phyloP scores from a whole-genome alignment of 306 rosid genomes.

The Gleditsia sinensis region DNA sequence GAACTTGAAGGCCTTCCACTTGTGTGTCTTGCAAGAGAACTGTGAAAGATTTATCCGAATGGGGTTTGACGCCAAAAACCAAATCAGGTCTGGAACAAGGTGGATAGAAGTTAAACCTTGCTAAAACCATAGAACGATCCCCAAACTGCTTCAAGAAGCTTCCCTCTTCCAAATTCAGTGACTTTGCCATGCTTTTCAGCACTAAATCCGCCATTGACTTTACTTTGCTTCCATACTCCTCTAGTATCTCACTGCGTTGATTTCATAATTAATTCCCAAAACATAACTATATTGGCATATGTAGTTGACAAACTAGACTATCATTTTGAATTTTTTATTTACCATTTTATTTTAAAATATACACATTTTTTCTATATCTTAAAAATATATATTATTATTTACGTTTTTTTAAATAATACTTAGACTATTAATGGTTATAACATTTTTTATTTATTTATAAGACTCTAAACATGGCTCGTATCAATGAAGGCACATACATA shows the following conservation, averaged over 20 bases:
- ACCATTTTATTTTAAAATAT: too few species aligned
- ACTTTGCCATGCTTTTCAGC: conserved; percentile 47
- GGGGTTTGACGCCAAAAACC: conserved; percentile 74
- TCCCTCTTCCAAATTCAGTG: conserved; percentile 55
- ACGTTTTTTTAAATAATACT: too few species aligned
- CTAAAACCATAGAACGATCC: conserved; percentile 30
- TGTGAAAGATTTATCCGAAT: conserved; percentile 66
- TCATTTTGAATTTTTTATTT: too few species aligned
- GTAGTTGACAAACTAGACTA: too few species aligned
- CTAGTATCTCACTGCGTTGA: conserved; percentile 43
- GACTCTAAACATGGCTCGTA: too few species aligned
- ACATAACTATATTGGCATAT: too few species aligned
- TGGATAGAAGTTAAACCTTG: conserved; percentile 64
- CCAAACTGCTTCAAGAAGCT: conserved; percentile 57
- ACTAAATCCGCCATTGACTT: conserved; percentile 50
- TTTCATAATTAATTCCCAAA: too few species aligned
- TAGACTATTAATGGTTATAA: too few species aligned
- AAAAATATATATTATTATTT: too few species aligned
- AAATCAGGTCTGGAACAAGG: conserved; percentile 58
- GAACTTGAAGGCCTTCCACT: conserved; percentile 69
- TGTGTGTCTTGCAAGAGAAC: conserved; percentile 59
- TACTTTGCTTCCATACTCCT: conserved; percentile 43
- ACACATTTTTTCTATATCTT: too few species aligned
- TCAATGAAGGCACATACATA: too few species aligned
- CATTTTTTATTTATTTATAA: too few species aligned